Percentiles rank a stretch among this genome's conserved stretches.
phyloP scores from a whole-genome alignment of 495 filamentous ascomycete genomes.

The Tuber magnatum region DNA sequence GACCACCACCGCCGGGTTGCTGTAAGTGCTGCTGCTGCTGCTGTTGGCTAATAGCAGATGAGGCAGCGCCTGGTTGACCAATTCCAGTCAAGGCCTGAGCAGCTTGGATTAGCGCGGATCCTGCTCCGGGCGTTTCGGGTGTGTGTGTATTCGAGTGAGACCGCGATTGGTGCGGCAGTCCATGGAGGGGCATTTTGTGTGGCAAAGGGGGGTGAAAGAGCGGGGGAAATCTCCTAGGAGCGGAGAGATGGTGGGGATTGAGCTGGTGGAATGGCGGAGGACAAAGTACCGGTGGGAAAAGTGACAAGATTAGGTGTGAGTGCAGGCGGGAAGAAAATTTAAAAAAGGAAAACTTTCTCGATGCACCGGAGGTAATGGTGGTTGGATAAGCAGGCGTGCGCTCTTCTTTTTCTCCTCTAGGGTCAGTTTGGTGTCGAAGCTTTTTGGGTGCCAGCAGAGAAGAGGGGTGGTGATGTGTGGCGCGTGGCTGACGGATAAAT shows the following conservation, averaged over 20 bases:
- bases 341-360: not conserved
- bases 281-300: not conserved
- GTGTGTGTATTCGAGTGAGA: conserved; percentile 23
- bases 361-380: not conserved
- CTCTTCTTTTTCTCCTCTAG: not conserved
- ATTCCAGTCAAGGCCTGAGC: conserved; percentile 38
- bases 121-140: conserved; percentile 26
- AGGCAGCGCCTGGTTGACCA: conserved; percentile 25
- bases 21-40: conserved; percentile 12
- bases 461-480: conserved; percentile 30
- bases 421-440: not conserved
- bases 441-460: conserved; percentile 8
- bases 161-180: conserved; percentile 30
- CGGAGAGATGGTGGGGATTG: conserved; percentile 1
- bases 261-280: not conserved
- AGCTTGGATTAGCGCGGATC: conserved; percentile 34
- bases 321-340: not conserved
- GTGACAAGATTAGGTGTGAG: not conserved
- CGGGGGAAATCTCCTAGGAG: conserved; percentile 12
- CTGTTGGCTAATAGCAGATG: conserved; percentile 10
- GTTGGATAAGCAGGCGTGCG: not conserved
- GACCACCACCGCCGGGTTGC: conserved; percentile 9
- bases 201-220: conserved; percentile 5
- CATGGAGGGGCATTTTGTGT: conserved; percentile 35
- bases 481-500: not conserved